Evolutionary conservation across 1,284 basidiomycete genomes (phyloP), one percentile per base, ranked within the genome.

Genomic region (Tetrapyrgos nigripes): DNA sequence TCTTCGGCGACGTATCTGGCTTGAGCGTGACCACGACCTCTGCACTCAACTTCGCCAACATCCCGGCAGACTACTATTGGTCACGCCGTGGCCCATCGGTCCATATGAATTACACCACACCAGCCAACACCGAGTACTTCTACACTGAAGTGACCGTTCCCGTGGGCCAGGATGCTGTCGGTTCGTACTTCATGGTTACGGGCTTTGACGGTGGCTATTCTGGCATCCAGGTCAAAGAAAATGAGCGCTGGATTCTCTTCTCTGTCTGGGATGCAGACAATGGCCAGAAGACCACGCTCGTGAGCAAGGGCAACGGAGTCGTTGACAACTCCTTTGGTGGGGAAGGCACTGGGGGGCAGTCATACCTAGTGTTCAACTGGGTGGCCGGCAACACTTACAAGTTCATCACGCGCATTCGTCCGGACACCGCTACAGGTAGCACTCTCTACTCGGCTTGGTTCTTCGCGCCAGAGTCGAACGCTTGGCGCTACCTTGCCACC

Each of bases 351-450:
- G 58, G 58, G 24, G 58, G 58, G n/a, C 58, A 60, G 55, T 11
- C 58, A 35, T 60, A 57, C 33, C 58, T 60, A 55, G 49, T 60
- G 35, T 57, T 57, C 55, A 51, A 57, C 35, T 60, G 58, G 58
- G 28, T 28, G 17, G 58, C 58, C 13, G 58, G 58, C 11, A 60
- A 37, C 55, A 60, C 58, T 37, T 60, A 60, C 55, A 57, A 52
- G 46, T 60, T 60, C 55, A 57, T 60, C 55, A 60, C 58, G 21
- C 58, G 58, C 54, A 57, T 57, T 43, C 58, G 55, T 24, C 58
- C 58, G 43, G 58, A 60, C 46, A 48, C 55, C 23, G n/a, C n/a
- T n/a, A 19, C 46, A 33, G 58, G 58, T 17, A 57, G 46, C 47
- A 57, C 47, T 29, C 47, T 57, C 55, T 51, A 10, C 47, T 57